Evolutionary conservation across 352 stramenopile genomes (phyloP).

Genomic region (Phytophthora sansomeana): DNA sequence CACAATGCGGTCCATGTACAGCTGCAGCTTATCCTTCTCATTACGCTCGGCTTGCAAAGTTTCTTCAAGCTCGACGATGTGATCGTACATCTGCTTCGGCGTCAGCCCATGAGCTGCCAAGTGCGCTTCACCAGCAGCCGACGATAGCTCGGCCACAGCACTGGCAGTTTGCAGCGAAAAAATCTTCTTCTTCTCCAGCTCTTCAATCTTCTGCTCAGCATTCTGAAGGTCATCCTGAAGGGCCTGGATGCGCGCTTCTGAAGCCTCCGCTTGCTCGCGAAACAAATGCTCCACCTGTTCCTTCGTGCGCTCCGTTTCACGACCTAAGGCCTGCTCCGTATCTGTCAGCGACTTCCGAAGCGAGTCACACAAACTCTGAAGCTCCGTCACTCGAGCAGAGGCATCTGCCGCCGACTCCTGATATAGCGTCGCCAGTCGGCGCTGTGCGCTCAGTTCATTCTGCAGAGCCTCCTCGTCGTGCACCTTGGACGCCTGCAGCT

Average conservation of each 20-base stretch:
- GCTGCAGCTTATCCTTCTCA: constrained; percentile 90
- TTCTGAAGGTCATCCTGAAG: constrained; percentile 65
- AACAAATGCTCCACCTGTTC: constrained; percentile 81
- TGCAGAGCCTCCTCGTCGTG: constrained; percentile 72
- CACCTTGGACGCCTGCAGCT: constrained; percentile 64
- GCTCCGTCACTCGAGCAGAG: constrained; percentile 56
- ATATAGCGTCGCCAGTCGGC: constrained; percentile 76
- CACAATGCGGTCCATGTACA: constrained; percentile 93
- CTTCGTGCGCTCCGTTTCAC: constrained; percentile 75
- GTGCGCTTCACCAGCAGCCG: constrained; percentile 66
- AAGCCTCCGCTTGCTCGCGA: constrained; percentile 65
- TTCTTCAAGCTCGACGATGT: constrained; percentile 90
- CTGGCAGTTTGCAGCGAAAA: constrained; percentile 58
- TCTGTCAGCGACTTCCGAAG: constrained; percentile 66
- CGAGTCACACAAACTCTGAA: constrained; percentile 65
- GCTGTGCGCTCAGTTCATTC: constrained; percentile 73
- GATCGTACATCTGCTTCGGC: constrained; percentile 91
- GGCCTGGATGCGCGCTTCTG: constrained; percentile 60
- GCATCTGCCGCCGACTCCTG: constrained; percentile 70
- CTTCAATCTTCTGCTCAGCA: constrained; percentile 59
- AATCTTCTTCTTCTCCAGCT: constrained; percentile 74
- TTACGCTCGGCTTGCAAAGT: constrained; percentile 77
- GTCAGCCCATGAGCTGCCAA: constrained; percentile 73
- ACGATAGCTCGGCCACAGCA: constrained; percentile 66
- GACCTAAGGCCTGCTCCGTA: constrained; percentile 64